These are phyloP conservation scores for Ustilago shanxiensis DNA, from an alignment of 1,284 basidiomycete species.

Conservation along the genomic window DNA sequence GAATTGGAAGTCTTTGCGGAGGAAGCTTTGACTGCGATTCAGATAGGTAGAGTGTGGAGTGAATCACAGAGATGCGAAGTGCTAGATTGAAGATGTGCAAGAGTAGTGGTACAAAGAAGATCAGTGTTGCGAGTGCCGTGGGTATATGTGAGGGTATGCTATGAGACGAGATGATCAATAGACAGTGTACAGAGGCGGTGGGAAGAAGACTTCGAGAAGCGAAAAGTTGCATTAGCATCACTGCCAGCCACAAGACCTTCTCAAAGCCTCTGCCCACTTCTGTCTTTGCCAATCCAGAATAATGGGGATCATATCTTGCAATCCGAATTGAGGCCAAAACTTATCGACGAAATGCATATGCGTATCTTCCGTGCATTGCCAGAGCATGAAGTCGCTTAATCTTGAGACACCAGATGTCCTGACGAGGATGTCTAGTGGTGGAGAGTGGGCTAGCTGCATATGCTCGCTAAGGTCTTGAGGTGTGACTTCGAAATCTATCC, in stretches of 20 bases:
- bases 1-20: too few relatives aligned
- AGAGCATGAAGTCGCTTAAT: conserved; percentile 90
- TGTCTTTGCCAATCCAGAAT: conserved; percentile 83
- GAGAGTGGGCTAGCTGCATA: conserved; percentile 75
- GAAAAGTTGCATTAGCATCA: not conserved
- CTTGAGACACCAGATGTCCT: conserved; percentile 92
- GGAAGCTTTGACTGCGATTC: too few relatives aligned
- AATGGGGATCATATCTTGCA: conserved; percentile 86
- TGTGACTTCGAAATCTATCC: conserved; percentile 17
- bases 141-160: conserved; percentile 9
- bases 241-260: conserved; percentile 33
- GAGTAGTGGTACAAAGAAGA: conserved; percentile 5
- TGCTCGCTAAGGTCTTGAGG: conserved; percentile 26
- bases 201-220: not conserved
- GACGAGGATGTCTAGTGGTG: conserved; percentile 89
- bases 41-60: not conserved
- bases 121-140: not conserved
- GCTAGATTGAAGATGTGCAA: not conserved
- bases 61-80: not conserved
- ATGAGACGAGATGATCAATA: not conserved
- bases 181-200: too few relatives aligned
- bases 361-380: conserved; percentile 86
- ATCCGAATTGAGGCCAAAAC: conserved; percentile 95
- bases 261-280: conserved; percentile 26
- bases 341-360: conserved; percentile 91